Percentiles rank a stretch among this genome's conserved stretches.
Evolutionary conservation across 352 stramenopile species (phyloP).

Genomic region (Pseudoperonospora humuli): DNA sequence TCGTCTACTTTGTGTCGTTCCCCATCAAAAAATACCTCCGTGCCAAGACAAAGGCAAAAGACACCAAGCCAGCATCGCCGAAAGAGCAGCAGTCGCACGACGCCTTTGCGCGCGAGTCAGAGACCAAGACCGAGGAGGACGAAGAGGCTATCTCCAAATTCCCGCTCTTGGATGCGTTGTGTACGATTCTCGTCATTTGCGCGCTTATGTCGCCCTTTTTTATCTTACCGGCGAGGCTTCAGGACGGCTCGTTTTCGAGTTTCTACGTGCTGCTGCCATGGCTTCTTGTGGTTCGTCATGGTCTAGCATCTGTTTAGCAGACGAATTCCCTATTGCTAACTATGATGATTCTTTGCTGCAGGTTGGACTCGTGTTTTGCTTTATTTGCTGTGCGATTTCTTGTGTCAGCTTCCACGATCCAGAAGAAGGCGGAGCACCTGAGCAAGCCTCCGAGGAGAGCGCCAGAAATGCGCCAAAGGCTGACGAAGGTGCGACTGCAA

Average conservation of each 20-base stretch:
- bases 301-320: too few relatives aligned
- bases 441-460: slow-evolving; percentile 26
- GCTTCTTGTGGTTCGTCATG: slow-evolving; percentile 61
- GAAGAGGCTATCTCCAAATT: slow-evolving; percentile 29
- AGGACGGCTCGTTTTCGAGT: slow-evolving; percentile 51
- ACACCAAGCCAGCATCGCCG: too few relatives aligned
- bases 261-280: slow-evolving; percentile 72
- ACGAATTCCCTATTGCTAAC: not conserved
- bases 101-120: too few relatives aligned
- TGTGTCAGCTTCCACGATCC: slow-evolving; percentile 47
- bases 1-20: slow-evolving; percentile 41
- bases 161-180: slow-evolving; percentile 36
- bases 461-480: slow-evolving; percentile 31
- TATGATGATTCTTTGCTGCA: slow-evolving; percentile 8
- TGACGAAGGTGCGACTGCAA: slow-evolving; percentile 62
- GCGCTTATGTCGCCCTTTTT: slow-evolving; percentile 62
- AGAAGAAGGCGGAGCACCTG: slow-evolving; percentile 20
- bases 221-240: slow-evolving; percentile 48
- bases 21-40: slow-evolving; percentile 48
- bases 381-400: slow-evolving; percentile 73
- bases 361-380: slow-evolving; percentile 64
- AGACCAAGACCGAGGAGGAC: too few relatives aligned
- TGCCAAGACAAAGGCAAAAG: too few relatives aligned
- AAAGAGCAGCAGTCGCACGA: too few relatives aligned
- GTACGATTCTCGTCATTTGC: slow-evolving; percentile 34